These are phyloP conservation scores for Nakaseomyces kungkrabaensis DNA, from an alignment of 1,139 yeast genomes.

Conservation along the genomic window DNA sequence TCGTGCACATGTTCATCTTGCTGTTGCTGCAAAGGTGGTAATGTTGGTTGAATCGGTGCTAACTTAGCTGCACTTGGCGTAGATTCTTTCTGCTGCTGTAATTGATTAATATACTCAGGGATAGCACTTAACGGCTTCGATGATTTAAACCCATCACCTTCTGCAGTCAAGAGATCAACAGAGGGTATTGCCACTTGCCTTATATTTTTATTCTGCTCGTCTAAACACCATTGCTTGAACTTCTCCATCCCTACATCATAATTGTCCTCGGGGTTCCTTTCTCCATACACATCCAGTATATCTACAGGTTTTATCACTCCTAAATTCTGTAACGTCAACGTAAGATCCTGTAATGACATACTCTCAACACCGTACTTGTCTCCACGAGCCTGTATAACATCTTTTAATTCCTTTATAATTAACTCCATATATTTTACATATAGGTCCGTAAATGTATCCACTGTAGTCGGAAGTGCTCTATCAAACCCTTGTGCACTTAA, in stretches of 20 bases:
- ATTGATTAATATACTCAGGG: constrained; percentile 28
- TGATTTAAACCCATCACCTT: constrained; percentile 7
- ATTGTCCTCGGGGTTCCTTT: constrained; percentile 31
- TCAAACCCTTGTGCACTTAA: constrained; percentile 67
- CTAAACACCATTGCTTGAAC: constrained; percentile 42
- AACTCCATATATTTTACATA: constrained; percentile 45
- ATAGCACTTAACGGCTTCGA: constrained; percentile 20
- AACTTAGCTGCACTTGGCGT: constrained; percentile 7
- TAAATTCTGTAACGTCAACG: constrained; percentile 48
- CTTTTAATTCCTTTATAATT: constrained; percentile 35
- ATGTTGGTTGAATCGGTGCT: not conserved
- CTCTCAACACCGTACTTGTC: constrained; percentile 31
- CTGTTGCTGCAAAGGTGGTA: constrained; percentile 1
- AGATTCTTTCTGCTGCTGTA: constrained; percentile 11
- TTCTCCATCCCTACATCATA: constrained; percentile 34
- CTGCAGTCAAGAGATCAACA: constrained; percentile 21
- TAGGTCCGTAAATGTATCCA: constrained; percentile 56
- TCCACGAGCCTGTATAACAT: constrained; percentile 31
- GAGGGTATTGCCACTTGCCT: constrained; percentile 33
- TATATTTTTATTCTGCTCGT: constrained; percentile 33
- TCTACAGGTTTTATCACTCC: constrained; percentile 46
- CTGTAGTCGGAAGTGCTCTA: constrained; percentile 49
- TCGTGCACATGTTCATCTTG: constrained; percentile 8
- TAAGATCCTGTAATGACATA: constrained; percentile 46
- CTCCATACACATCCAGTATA: constrained; percentile 34